Evolutionary conservation across 176 grass and related monocot genomes (phyloP), one percentile per base, ranked within the genome.

Genomic region (Thinopyrum elongatum): DNA sequence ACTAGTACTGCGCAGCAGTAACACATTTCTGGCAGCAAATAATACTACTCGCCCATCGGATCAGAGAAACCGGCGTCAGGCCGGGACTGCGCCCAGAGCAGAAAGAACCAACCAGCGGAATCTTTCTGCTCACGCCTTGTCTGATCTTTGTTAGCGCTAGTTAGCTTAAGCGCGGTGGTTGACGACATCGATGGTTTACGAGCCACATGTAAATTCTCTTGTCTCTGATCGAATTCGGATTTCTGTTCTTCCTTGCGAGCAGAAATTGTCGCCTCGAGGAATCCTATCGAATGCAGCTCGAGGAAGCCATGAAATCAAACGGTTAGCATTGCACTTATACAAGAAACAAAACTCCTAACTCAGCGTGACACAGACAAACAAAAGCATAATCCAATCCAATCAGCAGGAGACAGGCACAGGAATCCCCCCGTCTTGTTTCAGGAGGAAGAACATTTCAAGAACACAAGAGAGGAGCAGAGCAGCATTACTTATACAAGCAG

Each of bases 401-500:
- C 81, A 10, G 60, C 51, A 74, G 39, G 74, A 77, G 17, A 86
- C 61, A 29, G 16, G 65, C 64, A 85, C 74, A 29, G 9, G 31
- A 78, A 85, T 29, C 41, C 35, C 74, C 42, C 74, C 63, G 12
- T 78, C 83, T 41, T 69, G 74, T 57, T 85, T 86, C 47, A 79
- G 65, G 75, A 23, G 7, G 27, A 46, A 70, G 58, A 80, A 80
- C 83, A 85, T 85, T 25, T 61, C 25, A 80, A 80, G 47, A 86
- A 78, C 8, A 57, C 36, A 62, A 12, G 70, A 84, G 70, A 10
- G 8, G 30, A 78, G 30, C 31, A 82, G 71, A 84, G 83, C 83
- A 85, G 61, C 64, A 86, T 86, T 80, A 80, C 84, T 72, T 80
- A 72, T 86, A 86, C 84, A 86, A 80, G 74, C 47, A 75, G 61